Evolutionary conservation across 805 yeast species (phyloP).

Genomic region (Yamadazyma sp.): DNA sequence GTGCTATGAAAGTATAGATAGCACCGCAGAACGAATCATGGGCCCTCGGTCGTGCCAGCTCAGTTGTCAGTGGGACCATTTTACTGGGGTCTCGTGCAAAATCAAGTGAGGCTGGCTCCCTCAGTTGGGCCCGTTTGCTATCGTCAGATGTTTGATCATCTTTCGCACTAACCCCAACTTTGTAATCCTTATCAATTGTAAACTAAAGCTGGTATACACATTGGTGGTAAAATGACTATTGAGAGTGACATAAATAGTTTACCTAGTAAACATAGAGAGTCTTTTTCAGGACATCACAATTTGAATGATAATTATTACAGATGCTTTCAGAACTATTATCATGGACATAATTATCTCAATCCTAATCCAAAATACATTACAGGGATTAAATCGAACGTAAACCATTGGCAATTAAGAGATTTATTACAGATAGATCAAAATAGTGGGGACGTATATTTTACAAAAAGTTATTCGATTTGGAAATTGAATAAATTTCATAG

Average conservation of each 20-base stretch:
- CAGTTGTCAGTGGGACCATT: too few relatives aligned
- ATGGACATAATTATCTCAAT: constrained; percentile 33
- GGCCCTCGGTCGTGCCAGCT: too few relatives aligned
- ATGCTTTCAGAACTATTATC: constrained; percentile 44
- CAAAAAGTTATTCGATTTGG: constrained; percentile 53
- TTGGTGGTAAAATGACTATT: too few relatives aligned
- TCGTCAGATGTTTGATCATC: constrained; percentile 5
- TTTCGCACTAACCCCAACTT: constrained; percentile 7
- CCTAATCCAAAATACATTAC: constrained; percentile 36
- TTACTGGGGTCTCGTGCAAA: too few relatives aligned
- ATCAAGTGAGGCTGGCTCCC: too few relatives aligned
- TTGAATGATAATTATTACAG: constrained; percentile 9
- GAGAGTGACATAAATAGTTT: constrained; percentile 2
- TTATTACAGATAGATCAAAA: constrained; percentile 50
- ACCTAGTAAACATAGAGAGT: constrained; percentile 2
- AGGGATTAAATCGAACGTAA: constrained; percentile 28
- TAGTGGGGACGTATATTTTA: constrained; percentile 51
- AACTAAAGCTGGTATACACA: not conserved
- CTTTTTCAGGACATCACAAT: not conserved
- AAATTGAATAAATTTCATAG: constrained; percentile 33
- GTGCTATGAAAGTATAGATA: too few relatives aligned
- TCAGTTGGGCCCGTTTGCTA: too few relatives aligned
- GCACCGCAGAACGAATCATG: too few relatives aligned
- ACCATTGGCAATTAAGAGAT: constrained; percentile 83
- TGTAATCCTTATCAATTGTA: not conserved